Conservation (phyloP, 23 red algal species). For the Cyanidioschyzon merolae region DNA sequence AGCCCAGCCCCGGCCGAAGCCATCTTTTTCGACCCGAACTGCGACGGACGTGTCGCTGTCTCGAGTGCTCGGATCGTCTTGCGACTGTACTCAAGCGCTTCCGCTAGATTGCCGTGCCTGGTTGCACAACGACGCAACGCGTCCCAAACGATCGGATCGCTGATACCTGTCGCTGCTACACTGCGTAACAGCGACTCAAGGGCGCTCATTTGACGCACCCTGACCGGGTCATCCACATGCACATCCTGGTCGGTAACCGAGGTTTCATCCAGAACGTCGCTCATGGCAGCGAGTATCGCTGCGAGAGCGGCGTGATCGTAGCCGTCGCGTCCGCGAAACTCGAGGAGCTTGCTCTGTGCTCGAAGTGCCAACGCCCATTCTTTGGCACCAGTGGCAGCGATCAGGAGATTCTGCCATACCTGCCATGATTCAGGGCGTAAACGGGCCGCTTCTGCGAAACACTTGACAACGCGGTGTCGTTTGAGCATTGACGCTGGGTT, state of each 20-base stretch:
- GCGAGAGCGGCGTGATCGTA: conserved; percentile 28
- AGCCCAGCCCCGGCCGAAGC: too few relatives aligned
- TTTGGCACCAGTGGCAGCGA: conserved; percentile 29
- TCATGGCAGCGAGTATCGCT: conserved; percentile 24
- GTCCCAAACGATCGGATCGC: not conserved
- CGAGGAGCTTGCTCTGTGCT: conserved; percentile 38
- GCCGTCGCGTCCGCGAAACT: conserved; percentile 47
- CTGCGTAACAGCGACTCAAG: not conserved
- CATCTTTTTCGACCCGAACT: not conserved
- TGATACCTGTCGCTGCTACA: not conserved
- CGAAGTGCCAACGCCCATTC: conserved; percentile 22
- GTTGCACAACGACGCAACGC: not conserved
- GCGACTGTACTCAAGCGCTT: not conserved
- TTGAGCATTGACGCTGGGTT: conserved; percentile 15
- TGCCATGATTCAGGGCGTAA: conserved; percentile 51
- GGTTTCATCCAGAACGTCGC: not conserved
- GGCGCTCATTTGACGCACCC: not conserved
- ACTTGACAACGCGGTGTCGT: conserved; percentile 47
- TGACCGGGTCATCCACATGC: not conserved
- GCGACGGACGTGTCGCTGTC: not conserved
- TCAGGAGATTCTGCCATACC: conserved; percentile 46
- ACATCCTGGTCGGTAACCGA: not conserved
- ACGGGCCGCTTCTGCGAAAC: conserved; percentile 46
- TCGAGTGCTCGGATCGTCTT: not conserved
- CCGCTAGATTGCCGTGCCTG: not conserved